Base-by-base conservation (phyloP, 495 filamentous ascomycete species). In the Pyronema omphalodes region DNA sequence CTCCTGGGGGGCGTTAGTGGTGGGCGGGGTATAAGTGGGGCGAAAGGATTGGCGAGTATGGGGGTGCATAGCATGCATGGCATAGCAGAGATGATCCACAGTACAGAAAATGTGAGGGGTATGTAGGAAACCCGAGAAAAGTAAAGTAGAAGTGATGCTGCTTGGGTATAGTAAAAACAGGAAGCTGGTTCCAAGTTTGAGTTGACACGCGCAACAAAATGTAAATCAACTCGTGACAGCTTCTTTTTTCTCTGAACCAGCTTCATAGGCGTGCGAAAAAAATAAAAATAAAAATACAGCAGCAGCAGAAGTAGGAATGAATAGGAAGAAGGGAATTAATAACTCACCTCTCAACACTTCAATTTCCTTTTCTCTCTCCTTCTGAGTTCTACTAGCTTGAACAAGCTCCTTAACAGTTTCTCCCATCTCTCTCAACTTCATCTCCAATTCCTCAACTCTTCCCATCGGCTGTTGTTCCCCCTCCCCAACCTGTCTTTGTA, bases 301-400 rank as follows among this genome's bases (percentile, higher is more conserved):
- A 7, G 8, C 37, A 40, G n/a, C 8, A 7, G n/a, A 40, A 7
- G n/a, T 8, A 40, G n/a, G n/a, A 7, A 40, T 8, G 8, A 40
- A 41, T 17, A 41, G 39, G 1, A 41, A 35, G 12, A 33, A 37
- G 29, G 35, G n/a, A 43, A 43, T 1, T 2, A 6, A 8, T 29
- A 34, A 11, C 18, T 43, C 40, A 63, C 91, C 81, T 55, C 84
- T 89, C 37, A 98, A 69, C 3, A 86, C 85, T 58, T 98, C 91
- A 33, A 95, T 73, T 43, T 95, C 86, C 0, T 86, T 80, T 40
- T 86, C 83, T 7, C 62, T 50, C 17, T 69, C 67, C 12, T 75
- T 71, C 35, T 65, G 59, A 49, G 76, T 59, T 33, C 41, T 47
- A 1, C 70, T 58, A 3, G 70, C 63, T 36, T 70, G 69, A 6